Percentiles rank a stretch among this genome's conserved stretches.
phyloP scores from a whole-genome alignment of 2,329 filamentous ascomycete species.

The Ophiosphaerella korrae region DNA sequence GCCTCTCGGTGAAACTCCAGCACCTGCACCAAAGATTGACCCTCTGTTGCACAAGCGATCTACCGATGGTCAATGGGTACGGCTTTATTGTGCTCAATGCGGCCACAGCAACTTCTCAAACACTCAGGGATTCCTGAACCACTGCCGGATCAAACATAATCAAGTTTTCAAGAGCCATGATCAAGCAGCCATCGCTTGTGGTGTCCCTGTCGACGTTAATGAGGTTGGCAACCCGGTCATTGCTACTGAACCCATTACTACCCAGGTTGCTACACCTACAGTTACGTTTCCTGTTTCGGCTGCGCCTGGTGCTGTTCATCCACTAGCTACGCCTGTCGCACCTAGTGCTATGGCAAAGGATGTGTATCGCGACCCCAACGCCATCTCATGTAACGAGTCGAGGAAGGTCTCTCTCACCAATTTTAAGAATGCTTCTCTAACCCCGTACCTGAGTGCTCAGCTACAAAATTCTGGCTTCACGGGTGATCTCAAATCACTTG shows the following conservation, averaged over 20 bases:
- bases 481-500: conserved; percentile 46
- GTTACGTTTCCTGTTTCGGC: conserved; percentile 34
- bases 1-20: conserved; percentile 50
- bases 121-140: conserved; percentile 98
- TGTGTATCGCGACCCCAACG: conserved; percentile 38
- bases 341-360: conserved; percentile 35
- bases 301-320: conserved; percentile 43
- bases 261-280: conserved; percentile 32
- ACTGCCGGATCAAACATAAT: conserved; percentile 94
- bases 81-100: conserved; percentile 86
- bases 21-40: conserved; percentile 67
- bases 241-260: conserved; percentile 37
- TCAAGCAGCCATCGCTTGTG: conserved; percentile 86
- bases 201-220: conserved; percentile 77
- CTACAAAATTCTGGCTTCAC: conserved; percentile 49
- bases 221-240: conserved; percentile 51
- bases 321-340: conserved; percentile 36
- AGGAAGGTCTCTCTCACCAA: conserved; percentile 19
- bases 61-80: conserved; percentile 81
- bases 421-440: conserved; percentile 47
- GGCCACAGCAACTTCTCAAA: conserved; percentile 90
- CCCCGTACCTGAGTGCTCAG: conserved; percentile 50
- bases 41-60: conserved; percentile 85
- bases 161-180: conserved; percentile 96
- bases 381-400: conserved; percentile 19